Conservation (phyloP, 768 basidiomycete species). For the Psilocybe cubensis region DNA sequence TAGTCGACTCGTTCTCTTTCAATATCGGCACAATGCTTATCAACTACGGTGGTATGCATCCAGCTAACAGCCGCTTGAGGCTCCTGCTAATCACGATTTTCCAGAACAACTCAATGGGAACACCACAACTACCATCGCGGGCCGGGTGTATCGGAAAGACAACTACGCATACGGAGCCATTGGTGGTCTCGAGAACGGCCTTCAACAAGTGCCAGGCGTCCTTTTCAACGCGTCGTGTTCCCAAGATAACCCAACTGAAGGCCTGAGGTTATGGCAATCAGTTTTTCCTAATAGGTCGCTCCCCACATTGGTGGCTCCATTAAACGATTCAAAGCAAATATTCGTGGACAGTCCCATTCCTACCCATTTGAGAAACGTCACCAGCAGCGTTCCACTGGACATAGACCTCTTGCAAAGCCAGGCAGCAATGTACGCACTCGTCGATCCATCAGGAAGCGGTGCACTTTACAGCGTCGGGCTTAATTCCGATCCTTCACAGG, state of each 20-base stretch:
- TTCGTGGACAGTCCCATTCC: constrained; percentile 3
- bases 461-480: neutral
- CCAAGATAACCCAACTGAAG: neutral
- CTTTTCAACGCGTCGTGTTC: constrained; percentile 5
- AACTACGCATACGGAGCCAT: constrained; percentile 8
- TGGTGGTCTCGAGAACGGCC: constrained; percentile 2
- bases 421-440: constrained; percentile 6
- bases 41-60: constrained; percentile 5
- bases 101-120: constrained; percentile 9
- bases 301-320: neutral
- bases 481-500: neutral
- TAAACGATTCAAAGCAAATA: neutral
- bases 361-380: neutral
- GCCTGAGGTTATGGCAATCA: neutral
- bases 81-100: too few relatives aligned
- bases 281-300: constrained; percentile 1
- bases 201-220: constrained; percentile 7
- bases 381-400: neutral
- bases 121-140: neutral
- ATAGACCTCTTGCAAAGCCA: neutral
- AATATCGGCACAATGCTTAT: neutral
- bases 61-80: too few relatives aligned
- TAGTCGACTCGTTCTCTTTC: constrained; percentile 2
- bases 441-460: constrained; percentile 5
- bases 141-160: constrained; percentile 6